These are phyloP conservation scores for Phanerochaete carnosa DNA, from an alignment of 768 basidiomycete species.

Conservation along the genomic window DNA sequence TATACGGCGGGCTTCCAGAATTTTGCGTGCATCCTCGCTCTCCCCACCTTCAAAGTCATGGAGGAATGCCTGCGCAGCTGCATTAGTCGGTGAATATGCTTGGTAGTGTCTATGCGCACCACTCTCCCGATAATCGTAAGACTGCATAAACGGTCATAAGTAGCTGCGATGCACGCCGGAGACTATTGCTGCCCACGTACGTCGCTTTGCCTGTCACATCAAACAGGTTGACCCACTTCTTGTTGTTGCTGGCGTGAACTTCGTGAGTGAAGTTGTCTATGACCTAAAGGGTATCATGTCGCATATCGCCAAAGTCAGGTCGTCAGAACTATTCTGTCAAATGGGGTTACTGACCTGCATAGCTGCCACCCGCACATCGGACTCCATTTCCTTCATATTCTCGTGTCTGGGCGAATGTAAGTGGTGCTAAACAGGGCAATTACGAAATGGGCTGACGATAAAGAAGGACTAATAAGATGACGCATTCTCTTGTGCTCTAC, in stretches of 20 bases:
- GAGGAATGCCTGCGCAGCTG: conserved; percentile 24
- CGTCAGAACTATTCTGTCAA: too few relatives aligned
- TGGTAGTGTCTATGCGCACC: background rate
- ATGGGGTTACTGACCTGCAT: background rate
- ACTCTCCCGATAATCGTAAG: background rate
- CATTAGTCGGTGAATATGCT: background rate
- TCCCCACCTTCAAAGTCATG: conserved; percentile 33
- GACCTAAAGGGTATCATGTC: background rate
- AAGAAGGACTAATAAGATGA: conserved; percentile 14
- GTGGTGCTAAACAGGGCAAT: background rate
- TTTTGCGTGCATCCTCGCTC: conserved; percentile 22
- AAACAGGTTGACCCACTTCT: background rate
- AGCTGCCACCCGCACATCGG: background rate
- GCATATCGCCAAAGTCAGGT: too few relatives aligned
- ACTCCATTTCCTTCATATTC: background rate
- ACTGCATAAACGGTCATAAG: background rate
- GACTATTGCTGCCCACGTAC: background rate
- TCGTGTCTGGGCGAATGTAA: background rate
- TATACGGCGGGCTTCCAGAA: conserved; percentile 16
- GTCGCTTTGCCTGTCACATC: background rate
- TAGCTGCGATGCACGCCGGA: background rate
- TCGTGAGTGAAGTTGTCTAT: background rate
- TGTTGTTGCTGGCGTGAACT: background rate
- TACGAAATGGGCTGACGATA: conserved; percentile 11
- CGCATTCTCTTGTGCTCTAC: conserved; percentile 31